Percentiles rank a stretch among this genome's conserved stretches.
Evolutionary conservation across 371 early-diverging fungal genomes (phyloP).

Genomic region (Rhizomucor miehei): DNA sequence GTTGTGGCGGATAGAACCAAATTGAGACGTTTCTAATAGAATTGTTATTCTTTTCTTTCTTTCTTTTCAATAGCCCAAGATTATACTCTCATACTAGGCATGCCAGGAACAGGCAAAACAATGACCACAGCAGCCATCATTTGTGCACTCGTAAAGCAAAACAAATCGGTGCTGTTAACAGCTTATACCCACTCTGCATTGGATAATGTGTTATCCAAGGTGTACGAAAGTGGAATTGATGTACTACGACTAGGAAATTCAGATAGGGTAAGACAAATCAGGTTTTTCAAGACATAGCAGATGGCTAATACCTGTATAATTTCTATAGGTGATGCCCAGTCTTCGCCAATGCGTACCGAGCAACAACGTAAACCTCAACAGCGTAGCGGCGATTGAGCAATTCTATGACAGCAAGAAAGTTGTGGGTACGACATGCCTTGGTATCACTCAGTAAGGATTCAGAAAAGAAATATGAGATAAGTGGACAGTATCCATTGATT

Average conservation of each 20-base stretch:
- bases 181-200: slow-evolving; percentile 97
- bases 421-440: slow-evolving; percentile 89
- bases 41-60: background rate
- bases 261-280: slow-evolving; percentile 56
- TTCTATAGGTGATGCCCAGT: slow-evolving; percentile 39
- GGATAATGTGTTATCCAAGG: slow-evolving; percentile 90
- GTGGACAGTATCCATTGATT: background rate
- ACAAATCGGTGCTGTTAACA: slow-evolving; percentile 85
- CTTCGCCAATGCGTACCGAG: slow-evolving; percentile 53
- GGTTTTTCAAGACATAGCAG: no score
- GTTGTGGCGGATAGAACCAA: background rate
- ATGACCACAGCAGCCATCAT: slow-evolving; percentile 89
- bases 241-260: slow-evolving; percentile 75
- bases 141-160: slow-evolving; percentile 59
- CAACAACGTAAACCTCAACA: slow-evolving; percentile 33
- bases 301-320: no score
- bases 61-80: slow-evolving; percentile 57
- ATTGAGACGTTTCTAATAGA: background rate
- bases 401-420: slow-evolving; percentile 63
- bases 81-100: slow-evolving; percentile 94
- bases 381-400: slow-evolving; percentile 55
- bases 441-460: slow-evolving; percentile 74
- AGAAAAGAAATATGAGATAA: background rate
- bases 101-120: slow-evolving; percentile 99
- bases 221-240: slow-evolving; percentile 53